Evolutionary conservation across 2,329 filamentous ascomycete species (phyloP).

Genomic region (Botrytis hyacinthi): DNA sequence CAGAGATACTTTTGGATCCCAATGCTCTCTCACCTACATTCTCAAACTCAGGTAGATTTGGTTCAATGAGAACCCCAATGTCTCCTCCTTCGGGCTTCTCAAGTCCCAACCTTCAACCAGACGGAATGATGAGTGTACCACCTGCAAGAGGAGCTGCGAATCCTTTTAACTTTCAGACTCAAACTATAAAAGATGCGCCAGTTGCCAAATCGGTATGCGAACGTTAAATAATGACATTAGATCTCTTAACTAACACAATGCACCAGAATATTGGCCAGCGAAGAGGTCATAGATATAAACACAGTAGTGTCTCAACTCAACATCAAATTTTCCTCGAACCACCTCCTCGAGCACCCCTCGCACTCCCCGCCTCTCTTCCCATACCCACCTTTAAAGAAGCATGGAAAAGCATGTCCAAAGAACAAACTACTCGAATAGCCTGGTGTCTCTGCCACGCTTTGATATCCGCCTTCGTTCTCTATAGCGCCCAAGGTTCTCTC

Average conservation of each 20-base stretch:
- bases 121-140: slow-evolving; percentile 37
- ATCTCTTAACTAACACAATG: slow-evolving; percentile 11
- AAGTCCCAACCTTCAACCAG: slow-evolving; percentile 27
- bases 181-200: slow-evolving; percentile 70
- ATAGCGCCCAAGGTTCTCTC: slow-evolving; percentile 79
- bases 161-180: slow-evolving; percentile 94
- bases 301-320: slow-evolving; percentile 82
- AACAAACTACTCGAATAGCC: slow-evolving; percentile 77
- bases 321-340: slow-evolving; percentile 97
- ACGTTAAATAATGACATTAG: not conserved
- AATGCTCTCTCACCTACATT: slow-evolving; percentile 48
- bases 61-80: slow-evolving; percentile 39
- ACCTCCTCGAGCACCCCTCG: slow-evolving; percentile 76
- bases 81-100: slow-evolving; percentile 29
- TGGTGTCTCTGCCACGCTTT: slow-evolving; percentile 90
- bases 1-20: slow-evolving; percentile 42
- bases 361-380: slow-evolving; percentile 86
- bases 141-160: slow-evolving; percentile 45
- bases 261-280: slow-evolving; percentile 81
- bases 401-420: slow-evolving; percentile 82
- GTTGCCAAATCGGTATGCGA: slow-evolving; percentile 68
- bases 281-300: slow-evolving; percentile 95
- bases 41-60: slow-evolving; percentile 33
- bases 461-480: slow-evolving; percentile 81
- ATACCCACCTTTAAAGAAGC: slow-evolving; percentile 88